These are phyloP conservation scores for Chytriomyces confervae DNA, from an alignment of 192 early-diverging fungal species.

Conservation along the genomic window DNA sequence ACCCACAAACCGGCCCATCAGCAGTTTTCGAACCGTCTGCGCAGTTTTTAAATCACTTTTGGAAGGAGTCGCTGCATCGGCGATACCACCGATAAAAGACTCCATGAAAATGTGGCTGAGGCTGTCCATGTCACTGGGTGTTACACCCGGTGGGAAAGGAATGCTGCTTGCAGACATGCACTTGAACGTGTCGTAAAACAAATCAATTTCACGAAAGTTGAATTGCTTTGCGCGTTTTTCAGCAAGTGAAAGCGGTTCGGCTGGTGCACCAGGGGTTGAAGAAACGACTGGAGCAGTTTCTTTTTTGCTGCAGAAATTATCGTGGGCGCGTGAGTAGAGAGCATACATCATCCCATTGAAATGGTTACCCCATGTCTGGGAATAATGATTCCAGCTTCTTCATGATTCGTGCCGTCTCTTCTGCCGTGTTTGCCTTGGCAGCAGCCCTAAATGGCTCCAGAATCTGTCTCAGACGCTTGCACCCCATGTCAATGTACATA, in stretches of 20 bases:
- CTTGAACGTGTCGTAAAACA: conserved; percentile 45
- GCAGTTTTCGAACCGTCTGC: neutral
- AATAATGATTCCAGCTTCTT: conserved; percentile 31
- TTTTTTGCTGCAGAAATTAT: neutral
- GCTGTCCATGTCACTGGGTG: conserved; percentile 36
- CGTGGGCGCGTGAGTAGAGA: neutral
- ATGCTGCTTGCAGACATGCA: conserved; percentile 43
- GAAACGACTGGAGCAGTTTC: neutral
- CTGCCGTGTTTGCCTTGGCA: neutral
- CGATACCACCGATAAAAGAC: conserved; percentile 34
- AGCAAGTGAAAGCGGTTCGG: neutral
- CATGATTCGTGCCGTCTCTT: conserved; percentile 19
- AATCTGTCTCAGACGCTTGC: conserved; percentile 14
- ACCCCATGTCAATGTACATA: conserved; percentile 29
- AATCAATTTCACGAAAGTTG: conserved; percentile 37
- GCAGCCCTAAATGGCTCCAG: conserved; percentile 32
- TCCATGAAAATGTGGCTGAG: conserved; percentile 37
- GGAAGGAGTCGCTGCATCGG: neutral
- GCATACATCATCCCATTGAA: neutral
- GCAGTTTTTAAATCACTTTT: neutral
- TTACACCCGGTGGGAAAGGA: conserved; percentile 46
- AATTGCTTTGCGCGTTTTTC: conserved; percentile 7
- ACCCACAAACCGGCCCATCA: conserved; percentile 28
- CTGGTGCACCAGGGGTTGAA: neutral
- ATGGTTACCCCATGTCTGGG: conserved; percentile 19